Evolutionary conservation across 345 rosid species (phyloP).

Genomic region (Syzygium aqueum): DNA sequence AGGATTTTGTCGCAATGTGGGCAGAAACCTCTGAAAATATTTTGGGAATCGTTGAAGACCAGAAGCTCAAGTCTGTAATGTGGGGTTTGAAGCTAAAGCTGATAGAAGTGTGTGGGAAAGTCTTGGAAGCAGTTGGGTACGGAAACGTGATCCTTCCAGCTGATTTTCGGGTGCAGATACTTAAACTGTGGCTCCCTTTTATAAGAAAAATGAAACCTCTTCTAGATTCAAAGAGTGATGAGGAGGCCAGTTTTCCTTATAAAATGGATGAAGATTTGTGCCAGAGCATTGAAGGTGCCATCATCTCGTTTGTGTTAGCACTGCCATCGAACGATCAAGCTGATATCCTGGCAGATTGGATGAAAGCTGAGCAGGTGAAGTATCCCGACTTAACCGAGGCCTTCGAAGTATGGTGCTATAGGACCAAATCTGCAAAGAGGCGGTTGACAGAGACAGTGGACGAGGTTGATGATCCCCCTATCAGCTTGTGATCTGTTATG

Average conservation of each 20-base stretch:
- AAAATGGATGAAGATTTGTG: slow-evolving; percentile 83
- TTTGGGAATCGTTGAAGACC: slow-evolving; percentile 42
- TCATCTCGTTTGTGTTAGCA: slow-evolving; percentile 62
- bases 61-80: slow-evolving; percentile 38
- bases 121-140: slow-evolving; percentile 84
- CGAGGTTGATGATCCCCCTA: slow-evolving; percentile 7
- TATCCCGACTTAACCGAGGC: slow-evolving; percentile 94
- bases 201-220: slow-evolving; percentile 70
- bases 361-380: slow-evolving; percentile 44
- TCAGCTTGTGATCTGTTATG: slow-evolving; percentile 11
- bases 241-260: slow-evolving; percentile 33
- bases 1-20: slow-evolving; percentile 77
- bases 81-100: slow-evolving; percentile 73
- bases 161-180: slow-evolving; percentile 32
- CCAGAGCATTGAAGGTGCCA: slow-evolving; percentile 70
- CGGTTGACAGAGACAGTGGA: slow-evolving; percentile 13
- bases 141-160: slow-evolving; percentile 74
- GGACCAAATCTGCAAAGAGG: slow-evolving; percentile 94
- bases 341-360: slow-evolving; percentile 80
- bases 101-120: slow-evolving; percentile 71
- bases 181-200: slow-evolving; percentile 82
- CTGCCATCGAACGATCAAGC: slow-evolving; percentile 86
- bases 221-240: slow-evolving; percentile 34
- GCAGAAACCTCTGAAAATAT: slow-evolving; percentile 38
- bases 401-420: slow-evolving; percentile 90